phyloP scores from a whole-genome alignment of 2,329 filamentous ascomycete species.

The Aspergillus costaricaensis region DNA sequence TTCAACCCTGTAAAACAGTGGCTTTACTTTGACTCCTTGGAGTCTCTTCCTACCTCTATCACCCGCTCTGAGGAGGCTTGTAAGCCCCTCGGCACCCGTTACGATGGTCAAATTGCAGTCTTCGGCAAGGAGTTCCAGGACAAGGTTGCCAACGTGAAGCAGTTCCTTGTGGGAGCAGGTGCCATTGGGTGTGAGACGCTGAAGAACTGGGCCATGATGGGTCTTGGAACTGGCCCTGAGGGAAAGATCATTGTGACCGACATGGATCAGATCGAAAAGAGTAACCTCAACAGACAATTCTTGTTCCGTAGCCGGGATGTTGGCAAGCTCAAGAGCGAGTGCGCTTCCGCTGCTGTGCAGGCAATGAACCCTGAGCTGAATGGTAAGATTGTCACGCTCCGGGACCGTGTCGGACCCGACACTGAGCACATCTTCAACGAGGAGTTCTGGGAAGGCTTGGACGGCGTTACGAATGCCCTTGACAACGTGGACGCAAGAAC shows the following conservation, averaged over 20 bases:
- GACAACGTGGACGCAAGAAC: constrained; percentile 97
- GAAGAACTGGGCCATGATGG: constrained; percentile 99
- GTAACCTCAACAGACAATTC: constrained; percentile 97
- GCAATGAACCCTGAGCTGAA: constrained; percentile 92
- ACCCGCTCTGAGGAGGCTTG: constrained; percentile 82
- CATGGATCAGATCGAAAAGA: constrained; percentile 98
- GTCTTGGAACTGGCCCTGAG: constrained; percentile 81
- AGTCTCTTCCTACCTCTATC: constrained; percentile 78
- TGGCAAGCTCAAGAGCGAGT: constrained; percentile 94
- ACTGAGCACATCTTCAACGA: constrained; percentile 96
- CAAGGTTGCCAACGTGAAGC: constrained; percentile 83
- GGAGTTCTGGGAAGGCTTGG: constrained; percentile 81
- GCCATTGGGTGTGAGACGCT: constrained; percentile 99
- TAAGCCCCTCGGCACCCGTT: constrained; percentile 79
- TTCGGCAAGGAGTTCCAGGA: constrained; percentile 93
- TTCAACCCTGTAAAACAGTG: constrained; percentile 95
- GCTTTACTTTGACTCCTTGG: constrained; percentile 97
- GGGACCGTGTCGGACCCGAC: constrained; percentile 86
- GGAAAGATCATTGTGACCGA: constrained; percentile 93
- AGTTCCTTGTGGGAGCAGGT: constrained; percentile 94
- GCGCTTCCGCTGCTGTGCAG: constrained; percentile 84
- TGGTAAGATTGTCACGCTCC: constrained; percentile 81
- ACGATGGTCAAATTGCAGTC: constrained; percentile 96
- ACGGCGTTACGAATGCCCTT: constrained; percentile 93
- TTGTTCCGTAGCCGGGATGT: constrained; percentile 92